Conservation (phyloP, 2,329 filamentous ascomycete species). For the Achaetomium macrosporum region DNA sequence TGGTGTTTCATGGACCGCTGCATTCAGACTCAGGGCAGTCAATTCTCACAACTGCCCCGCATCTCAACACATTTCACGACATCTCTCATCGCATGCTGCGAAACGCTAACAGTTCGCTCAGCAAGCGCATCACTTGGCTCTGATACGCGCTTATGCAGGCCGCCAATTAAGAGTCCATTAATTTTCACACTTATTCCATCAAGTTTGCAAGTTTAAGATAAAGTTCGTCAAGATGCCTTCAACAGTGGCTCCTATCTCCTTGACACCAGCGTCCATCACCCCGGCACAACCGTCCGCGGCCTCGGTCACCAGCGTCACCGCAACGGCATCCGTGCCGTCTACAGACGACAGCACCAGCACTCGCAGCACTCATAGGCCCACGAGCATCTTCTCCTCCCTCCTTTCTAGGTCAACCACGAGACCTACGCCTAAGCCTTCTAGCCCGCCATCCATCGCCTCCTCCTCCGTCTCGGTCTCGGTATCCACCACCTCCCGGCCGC, state of each 20-base stretch:
- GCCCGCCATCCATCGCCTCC: conserved; percentile 1
- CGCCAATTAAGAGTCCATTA: background rate
- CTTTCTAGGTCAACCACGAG: background rate
- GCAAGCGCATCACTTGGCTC: background rate
- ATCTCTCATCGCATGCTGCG: background rate
- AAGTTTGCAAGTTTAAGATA: background rate
- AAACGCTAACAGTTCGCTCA: background rate
- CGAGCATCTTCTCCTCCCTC: conserved; percentile 8
- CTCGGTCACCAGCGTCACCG: conserved; percentile 16
- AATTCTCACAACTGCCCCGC: conserved; percentile 6
- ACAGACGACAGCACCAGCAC: background rate
- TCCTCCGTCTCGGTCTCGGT: conserved; percentile 7
- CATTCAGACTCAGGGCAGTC: no score
- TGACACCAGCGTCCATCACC: conserved; percentile 2
- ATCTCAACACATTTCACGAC: background rate
- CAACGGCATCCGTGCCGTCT: conserved; percentile 3
- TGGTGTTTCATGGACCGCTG: no score
- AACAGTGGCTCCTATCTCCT: background rate
- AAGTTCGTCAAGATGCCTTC: conserved; percentile 4
- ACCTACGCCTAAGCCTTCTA: background rate
- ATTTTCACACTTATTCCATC: background rate
- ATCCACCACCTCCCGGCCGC: background rate
- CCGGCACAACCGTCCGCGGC: conserved; percentile 12
- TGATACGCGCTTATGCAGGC: background rate
- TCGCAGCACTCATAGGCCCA: background rate